Evolutionary conservation across 108 stramenopile genomes (phyloP).

Genomic region (Seminavis robusta): DNA sequence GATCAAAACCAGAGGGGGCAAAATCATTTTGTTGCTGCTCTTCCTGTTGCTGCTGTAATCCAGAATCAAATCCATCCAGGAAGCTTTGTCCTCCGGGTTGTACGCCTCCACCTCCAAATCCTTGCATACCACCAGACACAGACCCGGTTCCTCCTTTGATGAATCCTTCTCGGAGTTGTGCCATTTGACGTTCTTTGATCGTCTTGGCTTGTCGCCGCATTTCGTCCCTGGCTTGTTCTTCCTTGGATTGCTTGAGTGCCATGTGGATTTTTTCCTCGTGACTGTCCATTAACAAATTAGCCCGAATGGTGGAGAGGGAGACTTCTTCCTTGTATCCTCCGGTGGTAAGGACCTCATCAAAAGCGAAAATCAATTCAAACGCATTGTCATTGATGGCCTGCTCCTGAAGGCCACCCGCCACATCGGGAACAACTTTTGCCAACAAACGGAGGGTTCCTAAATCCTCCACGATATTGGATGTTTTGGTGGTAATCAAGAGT

Average conservation of each 20-base stretch:
- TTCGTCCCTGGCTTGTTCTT: constrained; percentile 86
- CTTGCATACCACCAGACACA: constrained; percentile 68
- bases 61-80: constrained; percentile 29
- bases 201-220: constrained; percentile 88
- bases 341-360: constrained; percentile 97
- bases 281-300: constrained; percentile 97
- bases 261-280: constrained; percentile 96
- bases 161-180: constrained; percentile 65
- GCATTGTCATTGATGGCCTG: constrained; percentile 86
- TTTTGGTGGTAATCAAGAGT: constrained; percentile 96
- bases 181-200: constrained; percentile 84
- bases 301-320: constrained; percentile 80
- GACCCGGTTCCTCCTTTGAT: constrained; percentile 50
- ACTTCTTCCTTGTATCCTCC: constrained; percentile 98
- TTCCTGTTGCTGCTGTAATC: constrained; percentile 25
- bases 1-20: constrained; percentile 23
- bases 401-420: constrained; percentile 90
- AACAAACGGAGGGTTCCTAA: constrained; percentile 94
- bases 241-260: constrained; percentile 90
- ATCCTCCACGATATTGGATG: constrained; percentile 96
- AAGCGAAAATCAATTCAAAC: constrained; percentile 98
- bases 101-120: constrained; percentile 58
- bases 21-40: constrained; percentile 3
- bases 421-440: constrained; percentile 98
- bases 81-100: constrained; percentile 33